phyloP scores from a whole-genome alignment of 441 rosid genomes.

The Manihot esculenta region DNA sequence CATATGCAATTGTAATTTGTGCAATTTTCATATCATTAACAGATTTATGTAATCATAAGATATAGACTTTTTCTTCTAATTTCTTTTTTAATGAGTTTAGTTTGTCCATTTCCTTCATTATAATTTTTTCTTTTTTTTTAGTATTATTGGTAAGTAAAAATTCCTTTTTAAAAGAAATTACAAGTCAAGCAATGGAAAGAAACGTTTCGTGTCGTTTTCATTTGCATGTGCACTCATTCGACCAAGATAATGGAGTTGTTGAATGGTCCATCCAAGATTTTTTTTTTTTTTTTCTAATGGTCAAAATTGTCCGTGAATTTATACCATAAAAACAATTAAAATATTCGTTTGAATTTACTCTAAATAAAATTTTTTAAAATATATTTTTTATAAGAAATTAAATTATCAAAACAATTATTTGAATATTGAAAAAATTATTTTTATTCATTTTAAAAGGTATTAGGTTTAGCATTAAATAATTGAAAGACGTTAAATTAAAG shows the following conservation, averaged over 20 bases:
- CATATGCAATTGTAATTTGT: neutral
- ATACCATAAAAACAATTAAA: too few species aligned
- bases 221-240: conserved; percentile 24
- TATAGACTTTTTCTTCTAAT: conserved; percentile 5
- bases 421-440: too few species aligned
- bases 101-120: conserved; percentile 5
- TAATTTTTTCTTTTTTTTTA: neutral
- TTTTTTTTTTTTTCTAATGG: neutral
- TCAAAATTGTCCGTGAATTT: too few species aligned
- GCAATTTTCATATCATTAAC: conserved; percentile 4
- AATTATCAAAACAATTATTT: too few species aligned
- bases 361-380: too few species aligned
- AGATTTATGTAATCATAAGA: conserved; percentile 1
- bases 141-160: neutral
- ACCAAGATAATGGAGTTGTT: neutral
- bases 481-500: too few species aligned
- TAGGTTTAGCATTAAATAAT: too few species aligned
- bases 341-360: too few species aligned
- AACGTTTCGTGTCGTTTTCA: conserved; percentile 27
- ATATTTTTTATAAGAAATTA: too few species aligned
- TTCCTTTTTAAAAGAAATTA: neutral
- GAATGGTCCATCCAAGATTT: conserved; percentile 8
- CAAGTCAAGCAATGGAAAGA: neutral
- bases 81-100: neutral
- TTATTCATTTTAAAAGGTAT: too few species aligned